Percentiles rank a stretch among this genome's conserved stretches.
Evolutionary conservation across 73 alveolate species (phyloP).

Genomic region (Tetrahymena malaccensis): DNA sequence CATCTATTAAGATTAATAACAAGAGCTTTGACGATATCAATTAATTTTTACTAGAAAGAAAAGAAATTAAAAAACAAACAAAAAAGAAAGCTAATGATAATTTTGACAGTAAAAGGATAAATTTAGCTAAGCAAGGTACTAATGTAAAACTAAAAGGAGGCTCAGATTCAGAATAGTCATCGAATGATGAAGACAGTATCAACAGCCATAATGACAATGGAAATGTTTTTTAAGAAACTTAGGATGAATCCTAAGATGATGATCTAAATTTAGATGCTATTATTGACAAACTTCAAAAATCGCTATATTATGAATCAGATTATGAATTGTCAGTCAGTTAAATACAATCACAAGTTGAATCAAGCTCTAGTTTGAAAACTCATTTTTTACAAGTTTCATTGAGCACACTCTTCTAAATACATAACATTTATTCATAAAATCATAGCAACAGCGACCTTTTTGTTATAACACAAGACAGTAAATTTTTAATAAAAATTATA

Average conservation of each 20-base stretch:
- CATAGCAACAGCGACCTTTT: constrained; percentile 3
- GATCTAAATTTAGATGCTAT: not conserved
- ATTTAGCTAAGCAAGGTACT: not conserved
- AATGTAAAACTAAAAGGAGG: not conserved
- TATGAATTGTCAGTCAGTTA: not conserved
- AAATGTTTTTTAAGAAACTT: not conserved
- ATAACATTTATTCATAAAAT: not conserved
- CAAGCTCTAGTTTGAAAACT: not conserved
- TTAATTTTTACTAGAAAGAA: not conserved
- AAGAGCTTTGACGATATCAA: not conserved
- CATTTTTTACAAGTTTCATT: not conserved
- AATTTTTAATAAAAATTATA: not conserved
- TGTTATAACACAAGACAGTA: not conserved
- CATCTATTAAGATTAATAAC: not conserved
- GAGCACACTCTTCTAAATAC: not conserved
- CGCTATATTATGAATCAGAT: not conserved
- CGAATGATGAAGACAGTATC: not conserved
- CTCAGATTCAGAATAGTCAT: not conserved
- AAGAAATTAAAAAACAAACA: not conserved
- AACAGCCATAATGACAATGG: not conserved
- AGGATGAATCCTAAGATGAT: not conserved
- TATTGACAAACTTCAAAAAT: not conserved
- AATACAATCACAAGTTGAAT: not conserved
- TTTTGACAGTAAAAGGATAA: not conserved
- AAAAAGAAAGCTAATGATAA: not conserved